A percentile compares a stretch with the other conserved stretches of the same genome.
Conservation (phyloP, 164 flowering plant species). For the Pachysandra terminalis region DNA sequence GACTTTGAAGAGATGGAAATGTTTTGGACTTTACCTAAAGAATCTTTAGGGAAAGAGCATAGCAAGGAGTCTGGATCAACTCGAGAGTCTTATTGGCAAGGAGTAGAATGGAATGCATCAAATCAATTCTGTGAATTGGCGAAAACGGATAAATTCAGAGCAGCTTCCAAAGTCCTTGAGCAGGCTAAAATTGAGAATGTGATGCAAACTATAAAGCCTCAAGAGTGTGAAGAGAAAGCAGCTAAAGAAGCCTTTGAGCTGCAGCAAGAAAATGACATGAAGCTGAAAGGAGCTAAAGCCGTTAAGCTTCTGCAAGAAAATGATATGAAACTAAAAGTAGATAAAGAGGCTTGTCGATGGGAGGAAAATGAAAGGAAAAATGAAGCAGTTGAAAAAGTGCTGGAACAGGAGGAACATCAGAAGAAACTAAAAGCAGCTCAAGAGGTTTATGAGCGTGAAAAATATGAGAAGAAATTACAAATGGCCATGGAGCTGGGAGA, state of each 20-base stretch:
- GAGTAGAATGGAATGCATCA: constrained; percentile 61
- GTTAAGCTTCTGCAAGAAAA: constrained; percentile 15
- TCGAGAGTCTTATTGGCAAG: constrained; percentile 23
- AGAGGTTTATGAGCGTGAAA: constrained; percentile 12
- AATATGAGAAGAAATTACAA: constrained; percentile 9
- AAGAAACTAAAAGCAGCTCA: constrained; percentile 13
- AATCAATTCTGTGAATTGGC: constrained; percentile 57
- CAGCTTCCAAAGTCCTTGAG: constrained; percentile 12
- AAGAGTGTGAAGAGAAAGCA: constrained; percentile 9
- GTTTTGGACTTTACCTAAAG: constrained; percentile 15
- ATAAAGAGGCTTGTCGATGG: constrained; percentile 13
- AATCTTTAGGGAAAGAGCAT: constrained; percentile 17
- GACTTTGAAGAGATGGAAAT: constrained; percentile 23
- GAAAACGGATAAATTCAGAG: constrained; percentile 23
- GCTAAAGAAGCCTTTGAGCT: constrained; percentile 10
- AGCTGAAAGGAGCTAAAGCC: constrained; percentile 18
- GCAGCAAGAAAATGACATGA: constrained; percentile 18
- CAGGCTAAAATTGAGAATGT: constrained; percentile 16
- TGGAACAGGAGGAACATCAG: constrained; percentile 8
- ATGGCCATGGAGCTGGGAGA: constrained; percentile 14
- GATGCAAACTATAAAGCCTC: constrained; percentile 8
- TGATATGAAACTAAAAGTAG: constrained; percentile 15
- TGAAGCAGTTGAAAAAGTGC: constrained; percentile 16
- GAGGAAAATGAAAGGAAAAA: constrained; percentile 27
- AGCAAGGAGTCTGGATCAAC: constrained; percentile 25